phyloP scores from a whole-genome alignment of 2,329 filamentous ascomycete genomes.

The Penicillium vulpinum region DNA sequence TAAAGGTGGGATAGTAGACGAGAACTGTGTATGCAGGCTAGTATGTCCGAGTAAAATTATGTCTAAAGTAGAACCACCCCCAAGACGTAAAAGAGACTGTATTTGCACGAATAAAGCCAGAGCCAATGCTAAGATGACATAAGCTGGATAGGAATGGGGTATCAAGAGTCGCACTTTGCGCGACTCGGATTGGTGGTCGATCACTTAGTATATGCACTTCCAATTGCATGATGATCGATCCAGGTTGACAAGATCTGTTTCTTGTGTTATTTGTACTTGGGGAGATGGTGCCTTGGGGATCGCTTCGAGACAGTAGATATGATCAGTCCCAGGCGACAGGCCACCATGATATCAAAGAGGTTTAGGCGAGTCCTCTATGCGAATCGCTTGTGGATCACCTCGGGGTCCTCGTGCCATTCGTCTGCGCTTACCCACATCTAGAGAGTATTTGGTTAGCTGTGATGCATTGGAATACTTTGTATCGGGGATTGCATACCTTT shows the following conservation, averaged over 20 bases:
- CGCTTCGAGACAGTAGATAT: background rate
- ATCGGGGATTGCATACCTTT: conserved; percentile 67
- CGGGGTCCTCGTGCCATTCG: conserved; percentile 99
- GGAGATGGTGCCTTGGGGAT: background rate
- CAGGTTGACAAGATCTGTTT: conserved; percentile 1
- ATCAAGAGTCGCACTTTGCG: conserved; percentile 34
- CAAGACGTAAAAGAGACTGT: conserved; percentile 8
- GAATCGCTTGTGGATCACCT: conserved; percentile 98
- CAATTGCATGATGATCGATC: conserved; percentile 4
- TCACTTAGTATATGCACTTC: conserved; percentile 8
- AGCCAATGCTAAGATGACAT: conserved; percentile 7
- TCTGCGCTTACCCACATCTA: conserved; percentile 99
- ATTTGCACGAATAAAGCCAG: conserved; percentile 10
- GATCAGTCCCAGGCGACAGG: background rate
- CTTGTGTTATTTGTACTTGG: background rate
- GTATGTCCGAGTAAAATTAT: conserved; percentile 2
- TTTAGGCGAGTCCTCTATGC: conserved; percentile 55
- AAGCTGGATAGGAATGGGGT: conserved; percentile 22
- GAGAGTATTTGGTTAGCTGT: conserved; percentile 1
- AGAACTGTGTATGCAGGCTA: background rate
- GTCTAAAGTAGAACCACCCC: background rate
- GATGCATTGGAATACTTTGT: background rate
- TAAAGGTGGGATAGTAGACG: background rate
- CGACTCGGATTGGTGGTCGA: conserved; percentile 19
- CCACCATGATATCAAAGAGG: background rate